Base-by-base conservation (phyloP, 2,329 filamentous ascomycete genomes). In the Aureobasidium leucospermi region DNA sequence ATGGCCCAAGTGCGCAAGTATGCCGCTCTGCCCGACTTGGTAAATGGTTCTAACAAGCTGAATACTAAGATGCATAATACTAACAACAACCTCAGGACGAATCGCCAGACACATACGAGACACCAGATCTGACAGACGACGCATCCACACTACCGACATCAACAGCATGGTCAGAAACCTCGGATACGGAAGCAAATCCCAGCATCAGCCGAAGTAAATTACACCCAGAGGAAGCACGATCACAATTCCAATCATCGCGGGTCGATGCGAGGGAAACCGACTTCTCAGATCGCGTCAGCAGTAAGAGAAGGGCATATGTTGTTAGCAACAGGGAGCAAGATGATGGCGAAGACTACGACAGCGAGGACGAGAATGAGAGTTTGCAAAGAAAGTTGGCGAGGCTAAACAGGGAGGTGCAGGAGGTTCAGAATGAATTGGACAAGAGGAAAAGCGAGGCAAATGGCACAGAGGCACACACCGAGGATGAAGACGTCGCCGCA, bases 51-150 rank as follows among this genome's bases (percentile, higher is more conserved):
- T 6, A 16, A n/a, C 5, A 9, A 28, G 23, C 9, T 36, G 16
- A 6, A 13, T 11, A 1, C 32, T 15, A 16, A 16, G n/a, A 7
- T 11, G 5, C 28, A 31, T n/a, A 34, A 7, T 2, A 29, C 41
- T 34, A 47, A 58, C 23, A 13, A 32, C 15, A 32, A 16, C 15
- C 11, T 1, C 28, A 63, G 62, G 62, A 63, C 31, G 60, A 63
- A 42, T 91, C 92, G 31, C 92, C 92, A 65, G 94, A 97, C 70
- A 90, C 96, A 68, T 97, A 96, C 79, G 93, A 97, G 75, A 97
- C 94, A 15, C 92, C 93, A 65, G 92, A 96, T 59, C 79, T 96
- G 65, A 93, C 88, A 60, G 90, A 96, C 70, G 92, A 96, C 73
- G 88, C 85, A 64, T 96, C 91, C 23, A 96, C 91, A 49, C 78